phyloP scores from a whole-genome alignment of 2,329 filamentous ascomycete species.

The Trichocomaceae sp. region DNA sequence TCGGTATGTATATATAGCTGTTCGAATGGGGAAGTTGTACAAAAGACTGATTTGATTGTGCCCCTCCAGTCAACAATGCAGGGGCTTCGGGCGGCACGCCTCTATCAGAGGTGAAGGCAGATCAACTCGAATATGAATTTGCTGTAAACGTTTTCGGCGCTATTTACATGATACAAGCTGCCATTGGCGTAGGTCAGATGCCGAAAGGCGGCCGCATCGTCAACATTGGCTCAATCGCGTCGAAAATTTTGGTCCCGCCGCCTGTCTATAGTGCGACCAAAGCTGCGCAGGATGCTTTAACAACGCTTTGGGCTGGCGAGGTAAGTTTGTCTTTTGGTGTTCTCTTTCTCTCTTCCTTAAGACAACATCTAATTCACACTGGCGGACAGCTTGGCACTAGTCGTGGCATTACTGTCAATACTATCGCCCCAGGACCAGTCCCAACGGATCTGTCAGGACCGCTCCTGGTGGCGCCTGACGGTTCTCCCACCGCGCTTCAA shows the following conservation, averaged over 20 bases:
- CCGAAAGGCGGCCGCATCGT: constrained; percentile 5
- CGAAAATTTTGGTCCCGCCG: not conserved
- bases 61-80: constrained; percentile 1
- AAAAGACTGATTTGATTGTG: no score
- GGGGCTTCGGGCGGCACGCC: not conserved
- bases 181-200: not conserved
- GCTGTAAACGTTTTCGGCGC: not conserved
- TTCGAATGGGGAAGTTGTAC: no score
- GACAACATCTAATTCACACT: no score
- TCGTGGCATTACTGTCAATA: constrained; percentile 8
- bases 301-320: constrained; percentile 3
- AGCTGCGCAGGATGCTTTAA: constrained; percentile 1
- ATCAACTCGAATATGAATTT: constrained; percentile 1
- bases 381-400: not conserved
- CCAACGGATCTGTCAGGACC: not conserved
- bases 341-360: no score
- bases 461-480: not conserved
- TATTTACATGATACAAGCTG: constrained; percentile 1
- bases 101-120: no score
- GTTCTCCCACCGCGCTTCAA: not conserved
- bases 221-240: constrained; percentile 7
- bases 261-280: not conserved
- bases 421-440: constrained; percentile 1
- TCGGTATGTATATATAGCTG: not conserved
- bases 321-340: not conserved